Evolutionary conservation across 306 rosid species (phyloP), one percentile per base, ranked within the genome.

Genomic region (Prosopis cineraria): DNA sequence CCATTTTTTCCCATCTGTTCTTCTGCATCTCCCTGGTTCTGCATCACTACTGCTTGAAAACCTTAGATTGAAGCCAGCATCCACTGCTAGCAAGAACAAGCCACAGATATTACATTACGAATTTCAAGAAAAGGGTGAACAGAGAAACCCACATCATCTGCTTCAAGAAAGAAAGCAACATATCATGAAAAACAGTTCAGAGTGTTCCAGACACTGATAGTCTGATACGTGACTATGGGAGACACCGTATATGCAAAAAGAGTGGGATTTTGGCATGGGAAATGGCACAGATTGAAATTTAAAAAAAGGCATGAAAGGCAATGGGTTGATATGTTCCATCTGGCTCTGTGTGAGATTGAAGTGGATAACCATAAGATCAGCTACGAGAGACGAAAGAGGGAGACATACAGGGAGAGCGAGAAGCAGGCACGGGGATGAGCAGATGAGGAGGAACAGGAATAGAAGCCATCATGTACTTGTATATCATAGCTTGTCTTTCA

Each of bases 1-100:
- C 97, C 97, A 92, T 88, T 92, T 92, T 74, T 92, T 92, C 9
- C 97, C 97, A 50, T 92, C 97, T 4, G 97, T 92, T 77, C 97
- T 92, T 73, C 78, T 85, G 76, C 97, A 92, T 79, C 97, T 83
- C 12, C 92, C 96, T 33, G 92, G 90, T 73, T 92, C 97, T 4
- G 87, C 84, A 84, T 92, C 96, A 31, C 60, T 78, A 16, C 86
- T 66, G 52, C 75, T 92, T 39, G 90, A 82, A 31, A 85, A 68
- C 79, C 88, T 83, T 73, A 85, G 64, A 69, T 88, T 90, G 82
- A 85, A 87, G 10, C 86, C 89, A 63, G 82, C 79, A 20, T 84
- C 85, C 79, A 75, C 90, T 83, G 84, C 44, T 66, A 75, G 50
- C 75, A 45, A 24, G 6, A 58, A 52, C 25, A 63, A 6, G 9